These are phyloP conservation scores for Ceriops decandra DNA, from an alignment of 345 rosid species.

Conservation along the genomic window DNA sequence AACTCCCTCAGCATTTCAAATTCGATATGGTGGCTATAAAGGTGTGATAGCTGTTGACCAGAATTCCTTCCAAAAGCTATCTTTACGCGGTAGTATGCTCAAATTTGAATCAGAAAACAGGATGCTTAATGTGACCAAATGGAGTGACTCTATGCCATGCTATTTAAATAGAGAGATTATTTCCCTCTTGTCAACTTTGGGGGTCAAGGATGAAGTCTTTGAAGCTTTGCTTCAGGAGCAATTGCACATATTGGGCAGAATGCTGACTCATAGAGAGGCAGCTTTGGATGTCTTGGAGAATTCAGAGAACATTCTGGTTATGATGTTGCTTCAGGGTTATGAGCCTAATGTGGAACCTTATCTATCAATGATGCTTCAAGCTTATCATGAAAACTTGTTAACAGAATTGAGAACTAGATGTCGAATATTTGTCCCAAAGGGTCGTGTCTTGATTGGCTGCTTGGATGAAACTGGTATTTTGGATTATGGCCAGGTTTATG, in stretches of 20 bases:
- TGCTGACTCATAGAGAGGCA: conserved; percentile 58
- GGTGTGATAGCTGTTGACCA: conserved; percentile 86
- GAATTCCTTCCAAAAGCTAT: conserved; percentile 68
- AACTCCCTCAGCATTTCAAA: conserved; percentile 92
- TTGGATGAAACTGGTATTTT: conserved; percentile 74
- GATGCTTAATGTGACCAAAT: conserved; percentile 88
- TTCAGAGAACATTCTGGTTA: conserved; percentile 49
- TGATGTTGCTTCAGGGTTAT: conserved; percentile 75
- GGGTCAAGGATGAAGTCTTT: conserved; percentile 61
- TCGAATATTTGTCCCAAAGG: conserved; percentile 75
- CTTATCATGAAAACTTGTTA: conserved; percentile 59
- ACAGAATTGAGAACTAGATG: conserved; percentile 69
- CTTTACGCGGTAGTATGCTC: conserved; percentile 74
- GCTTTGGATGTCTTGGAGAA: conserved; percentile 68
- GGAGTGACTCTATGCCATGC: conserved; percentile 87
- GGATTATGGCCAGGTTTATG: conserved; percentile 81
- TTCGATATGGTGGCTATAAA: conserved; percentile 93
- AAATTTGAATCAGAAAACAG: conserved; percentile 75
- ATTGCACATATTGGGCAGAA: conserved; percentile 50
- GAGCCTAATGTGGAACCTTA: conserved; percentile 71
- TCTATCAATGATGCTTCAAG: conserved; percentile 84
- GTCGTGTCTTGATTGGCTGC: conserved; percentile 78
- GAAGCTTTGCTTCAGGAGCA: conserved; percentile 63
- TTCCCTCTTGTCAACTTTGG: conserved; percentile 77
- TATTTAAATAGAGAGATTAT: conserved; percentile 85